A percentile compares a stretch with the other conserved stretches of the same genome.
phyloP scores from a whole-genome alignment of 352 stramenopile genomes.

The Plasmopara viticola region DNA sequence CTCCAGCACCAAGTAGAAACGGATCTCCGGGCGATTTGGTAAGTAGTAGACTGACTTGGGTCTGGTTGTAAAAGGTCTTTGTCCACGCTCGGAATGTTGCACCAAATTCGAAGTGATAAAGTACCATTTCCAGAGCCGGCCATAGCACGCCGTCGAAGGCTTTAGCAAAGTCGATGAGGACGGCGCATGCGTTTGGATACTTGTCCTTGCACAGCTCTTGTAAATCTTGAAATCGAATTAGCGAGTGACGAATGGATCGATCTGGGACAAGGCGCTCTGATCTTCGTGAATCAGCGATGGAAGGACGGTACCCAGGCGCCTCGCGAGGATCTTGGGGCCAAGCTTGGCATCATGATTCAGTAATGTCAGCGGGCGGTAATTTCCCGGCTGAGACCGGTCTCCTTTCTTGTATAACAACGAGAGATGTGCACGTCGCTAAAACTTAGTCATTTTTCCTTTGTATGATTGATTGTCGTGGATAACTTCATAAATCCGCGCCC shows the following conservation, averaged over 20 bases:
- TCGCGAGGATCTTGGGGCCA: no score
- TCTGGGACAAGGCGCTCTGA: no score
- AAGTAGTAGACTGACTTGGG: constrained; percentile 5
- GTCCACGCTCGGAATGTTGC: constrained; percentile 11
- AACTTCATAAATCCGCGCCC: no score
- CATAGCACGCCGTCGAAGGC: constrained; percentile 2
- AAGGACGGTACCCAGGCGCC: no score
- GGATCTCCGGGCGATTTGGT: constrained; percentile 4
- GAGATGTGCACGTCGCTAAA: no score
- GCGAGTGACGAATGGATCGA: constrained; percentile 6
- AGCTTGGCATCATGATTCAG: no score
- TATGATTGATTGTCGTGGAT: no score
- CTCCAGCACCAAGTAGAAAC: constrained; percentile 2
- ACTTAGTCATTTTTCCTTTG: no score
- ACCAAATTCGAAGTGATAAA: neutral
- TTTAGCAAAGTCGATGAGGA: constrained; percentile 10
- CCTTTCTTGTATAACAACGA: no score
- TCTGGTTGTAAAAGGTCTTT: constrained; percentile 10
- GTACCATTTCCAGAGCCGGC: neutral
- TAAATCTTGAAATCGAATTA: constrained; percentile 5
- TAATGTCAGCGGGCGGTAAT: no score
- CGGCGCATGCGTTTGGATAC: neutral
- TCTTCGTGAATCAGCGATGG: no score
- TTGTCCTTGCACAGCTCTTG: neutral
- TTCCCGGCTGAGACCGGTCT: no score